A percentile compares a stretch with the other conserved stretches of the same genome.
Conservation (phyloP, 176 grass and related monocot genomes). For the Microstegium vimineum region DNA sequence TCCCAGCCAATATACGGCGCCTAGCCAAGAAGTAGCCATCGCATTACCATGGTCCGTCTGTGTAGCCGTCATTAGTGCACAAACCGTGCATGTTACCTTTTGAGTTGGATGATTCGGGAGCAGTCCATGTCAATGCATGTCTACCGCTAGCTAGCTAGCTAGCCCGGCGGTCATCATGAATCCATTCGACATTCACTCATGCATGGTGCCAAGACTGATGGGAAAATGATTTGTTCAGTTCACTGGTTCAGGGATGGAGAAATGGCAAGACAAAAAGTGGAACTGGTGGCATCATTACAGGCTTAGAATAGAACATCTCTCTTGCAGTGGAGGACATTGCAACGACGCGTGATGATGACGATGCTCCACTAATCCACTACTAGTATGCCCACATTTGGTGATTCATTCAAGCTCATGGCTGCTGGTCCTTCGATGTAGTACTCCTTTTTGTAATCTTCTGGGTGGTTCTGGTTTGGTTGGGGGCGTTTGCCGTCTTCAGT, state of each 20-base stretch:
- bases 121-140: not conserved
- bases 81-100: not conserved
- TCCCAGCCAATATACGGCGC: too few species aligned
- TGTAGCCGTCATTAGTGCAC: not conserved
- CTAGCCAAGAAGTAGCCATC: too few species aligned
- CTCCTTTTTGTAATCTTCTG: too few species aligned
- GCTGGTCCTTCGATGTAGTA: too few species aligned
- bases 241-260: not conserved
- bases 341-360: too few species aligned
- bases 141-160: not conserved
- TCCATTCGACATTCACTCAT: not conserved
- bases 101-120: not conserved
- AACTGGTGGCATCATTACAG: not conserved
- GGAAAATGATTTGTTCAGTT: not conserved
- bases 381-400: not conserved
- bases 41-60: too few species aligned
- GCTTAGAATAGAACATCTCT: too few species aligned
- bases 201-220: not conserved
- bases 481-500: too few species aligned
- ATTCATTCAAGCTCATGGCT: too few species aligned
- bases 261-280: not conserved
- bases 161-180: not conserved
- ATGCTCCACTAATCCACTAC: too few species aligned
- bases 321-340: too few species aligned
- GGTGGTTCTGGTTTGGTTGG: too few species aligned